Evolutionary conservation across 2,329 filamentous ascomycete genomes (phyloP), one percentile per base, ranked within the genome.

Genomic region (Alternaria gaisen): DNA sequence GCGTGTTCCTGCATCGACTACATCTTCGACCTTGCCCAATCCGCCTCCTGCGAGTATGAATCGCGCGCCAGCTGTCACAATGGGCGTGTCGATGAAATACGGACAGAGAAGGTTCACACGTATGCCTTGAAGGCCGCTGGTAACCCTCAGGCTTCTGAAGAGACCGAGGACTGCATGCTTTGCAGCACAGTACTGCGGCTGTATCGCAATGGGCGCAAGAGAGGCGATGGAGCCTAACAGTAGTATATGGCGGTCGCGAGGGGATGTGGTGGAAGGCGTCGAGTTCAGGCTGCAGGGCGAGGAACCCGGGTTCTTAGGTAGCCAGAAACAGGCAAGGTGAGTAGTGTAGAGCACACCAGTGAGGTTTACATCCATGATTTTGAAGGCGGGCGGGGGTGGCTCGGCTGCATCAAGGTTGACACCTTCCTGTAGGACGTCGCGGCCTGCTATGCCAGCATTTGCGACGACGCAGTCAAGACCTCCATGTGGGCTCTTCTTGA

Each of bases 111-210:
- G 81, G 71, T 91, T 91, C 60, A 90, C 80, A 44, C 90, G 83
- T 42, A 91, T 78, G 24, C 86, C 85, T 42, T 82, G 77, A 8
- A 76, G 65, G 55, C 82, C 81, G 3, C 83, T 80, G 7, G 79
- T 84, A 4, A 80, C 73, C 16, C 88, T 82, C 46, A 91, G 77
- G 6, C 83, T 81, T 43, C 89, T 83, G 75, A 89, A 91, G 34
- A 91, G 78, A 0, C 89, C 90, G 11, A 89, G 81, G 0, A 91
- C 84, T 20, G 83, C 89, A 76, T 91, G 89, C 73, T 91, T 91
- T 44, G 86, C 83, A 32, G 85, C 81, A 24, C 82, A 82, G 74
- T 91, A 91, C 58, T 87, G 83, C 7, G 80, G 74, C 51, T 81
- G 78, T 1, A 75, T 71, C 1, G 79, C 71, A 22, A 84, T 75